Conservation (phyloP, 2,329 filamentous ascomycete species). For the Aspergillus neotritici region DNA sequence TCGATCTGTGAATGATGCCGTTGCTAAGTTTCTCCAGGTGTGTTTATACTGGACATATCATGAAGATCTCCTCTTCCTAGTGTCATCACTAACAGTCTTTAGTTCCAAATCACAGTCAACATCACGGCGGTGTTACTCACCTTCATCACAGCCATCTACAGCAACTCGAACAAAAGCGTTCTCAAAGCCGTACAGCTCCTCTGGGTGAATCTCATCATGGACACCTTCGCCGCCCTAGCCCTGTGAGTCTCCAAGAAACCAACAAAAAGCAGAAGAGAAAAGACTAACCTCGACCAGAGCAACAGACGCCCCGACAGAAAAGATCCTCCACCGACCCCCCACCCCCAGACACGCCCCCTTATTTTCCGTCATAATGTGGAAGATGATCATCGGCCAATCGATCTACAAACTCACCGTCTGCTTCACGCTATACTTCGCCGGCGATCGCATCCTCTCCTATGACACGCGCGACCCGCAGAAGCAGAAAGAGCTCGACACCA, state of each 20-base stretch:
- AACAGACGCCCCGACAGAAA: constrained; percentile 54
- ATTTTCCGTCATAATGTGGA: constrained; percentile 40
- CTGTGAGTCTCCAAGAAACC: constrained; percentile 23
- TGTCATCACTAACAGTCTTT: too few species aligned
- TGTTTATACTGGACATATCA: too few species aligned
- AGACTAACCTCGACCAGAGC: constrained; percentile 25
- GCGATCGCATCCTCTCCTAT: constrained; percentile 51
- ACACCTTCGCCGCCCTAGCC: constrained; percentile 59
- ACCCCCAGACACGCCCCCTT: constrained; percentile 37
- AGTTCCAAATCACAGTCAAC: constrained; percentile 57
- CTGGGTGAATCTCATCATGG: constrained; percentile 64
- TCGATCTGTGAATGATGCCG: constrained; percentile 53
- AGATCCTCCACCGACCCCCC: constrained; percentile 49
- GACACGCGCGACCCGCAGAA: constrained; percentile 26
- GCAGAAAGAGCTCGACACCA: constrained; percentile 49
- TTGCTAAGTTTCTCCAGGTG: constrained; percentile 54
- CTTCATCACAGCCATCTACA: constrained; percentile 56
- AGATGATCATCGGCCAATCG: constrained; percentile 38
- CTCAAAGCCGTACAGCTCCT: constrained; percentile 60
- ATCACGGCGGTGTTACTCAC: constrained; percentile 60
- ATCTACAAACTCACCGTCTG: constrained; percentile 55
- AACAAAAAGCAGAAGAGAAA: too few species aligned
- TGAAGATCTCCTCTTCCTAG: too few species aligned
- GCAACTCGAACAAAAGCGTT: constrained; percentile 50
- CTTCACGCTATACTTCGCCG: constrained; percentile 59